Evolutionary conservation across 202 grass and related monocot genomes (phyloP), one percentile per base, ranked within the genome.

Genomic region (Zoysia matrella): DNA sequence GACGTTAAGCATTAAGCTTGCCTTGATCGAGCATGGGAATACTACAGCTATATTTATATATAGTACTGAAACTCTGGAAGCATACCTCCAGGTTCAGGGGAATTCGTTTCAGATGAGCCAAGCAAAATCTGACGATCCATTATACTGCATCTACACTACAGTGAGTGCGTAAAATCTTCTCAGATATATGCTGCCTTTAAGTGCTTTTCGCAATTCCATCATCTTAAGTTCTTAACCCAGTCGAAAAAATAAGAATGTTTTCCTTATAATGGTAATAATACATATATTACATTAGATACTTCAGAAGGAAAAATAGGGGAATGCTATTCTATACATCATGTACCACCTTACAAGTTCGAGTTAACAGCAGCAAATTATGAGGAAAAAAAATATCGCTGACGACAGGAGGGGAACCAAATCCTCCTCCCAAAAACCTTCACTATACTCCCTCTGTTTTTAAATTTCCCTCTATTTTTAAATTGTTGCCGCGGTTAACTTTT

Each of bases 281-380:
- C 4, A 63, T 60, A 77, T n/a, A 62, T 77, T 41, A 14, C 62
- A 77, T 65, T 42, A 36, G 48, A 49, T 63, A 36, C 44, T 65
- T 42, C 6, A 4, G 14, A 47, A 47, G 12, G 1, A 48, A 51
- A 77, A 51, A 13, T 42, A 51, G 47, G 30, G 4, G 50, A 50
- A 80, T 58, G 10, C 14, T 73, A 55, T 50, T 61, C 69, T 83
- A 74, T 74, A 83, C 74, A 83, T 72, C 44, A 9, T 53, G 74
- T 55, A 30, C 65, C 30, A 77, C n/a, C 10, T 6, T 2, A 5
- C 3, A 6, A 51, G 7, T 49, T 73, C 52, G 6, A 80, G 10
- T 47, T 42, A 60, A 47, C 9, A 55, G 50, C 60, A 67, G 44
- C 67, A 67, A 60, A 48, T 71, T 48, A 15, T 12, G 47, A 12